Percentiles rank a stretch among this genome's conserved stretches.
Conservation (phyloP, 2,329 filamentous ascomycete species). For the Claviceps paspali region DNA sequence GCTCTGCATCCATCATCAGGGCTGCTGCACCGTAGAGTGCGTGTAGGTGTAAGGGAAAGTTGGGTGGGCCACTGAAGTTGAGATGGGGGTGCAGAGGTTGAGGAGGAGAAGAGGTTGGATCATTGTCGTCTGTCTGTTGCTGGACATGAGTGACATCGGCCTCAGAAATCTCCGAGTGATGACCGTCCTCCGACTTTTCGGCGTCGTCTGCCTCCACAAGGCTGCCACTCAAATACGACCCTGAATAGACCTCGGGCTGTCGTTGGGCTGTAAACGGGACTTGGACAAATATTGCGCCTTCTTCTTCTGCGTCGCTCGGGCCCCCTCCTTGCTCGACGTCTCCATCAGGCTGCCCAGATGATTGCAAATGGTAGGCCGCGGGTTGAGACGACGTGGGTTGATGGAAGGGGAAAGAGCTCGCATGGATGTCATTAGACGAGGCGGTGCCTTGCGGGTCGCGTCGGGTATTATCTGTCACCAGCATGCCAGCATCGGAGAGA, state of each 20-base stretch:
- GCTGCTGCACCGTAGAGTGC: neutral
- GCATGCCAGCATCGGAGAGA: slow-evolving; percentile 3
- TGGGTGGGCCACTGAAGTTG: slow-evolving; percentile 1
- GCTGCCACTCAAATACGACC: neutral
- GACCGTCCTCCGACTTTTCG: neutral
- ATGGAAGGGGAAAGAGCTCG: neutral
- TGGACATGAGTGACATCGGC: slow-evolving; percentile 1
- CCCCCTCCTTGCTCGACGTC: slow-evolving; percentile 18
- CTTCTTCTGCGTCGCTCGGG: slow-evolving; percentile 21
- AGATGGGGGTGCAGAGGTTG: slow-evolving; percentile 1
- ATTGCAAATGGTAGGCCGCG: neutral
- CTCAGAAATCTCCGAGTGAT: neutral
- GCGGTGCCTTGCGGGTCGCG: slow-evolving; percentile 4
- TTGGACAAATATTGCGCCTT: slow-evolving; percentile 14
- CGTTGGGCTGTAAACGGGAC: neutral
- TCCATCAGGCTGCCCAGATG: slow-evolving; percentile 6
- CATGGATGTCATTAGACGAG: neutral
- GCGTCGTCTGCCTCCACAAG: neutral
- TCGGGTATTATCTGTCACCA: slow-evolving; percentile 5
- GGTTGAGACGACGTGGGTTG: neutral
- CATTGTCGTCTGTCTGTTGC: slow-evolving; percentile 6
- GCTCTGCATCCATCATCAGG: neutral
- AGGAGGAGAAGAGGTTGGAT: slow-evolving; percentile 1
- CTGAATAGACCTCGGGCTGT: neutral
- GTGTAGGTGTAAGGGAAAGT: neutral